These are phyloP conservation scores for Ambrosiella cleistominuta DNA, from an alignment of 2,329 filamentous ascomycete species.

Conservation along the genomic window DNA sequence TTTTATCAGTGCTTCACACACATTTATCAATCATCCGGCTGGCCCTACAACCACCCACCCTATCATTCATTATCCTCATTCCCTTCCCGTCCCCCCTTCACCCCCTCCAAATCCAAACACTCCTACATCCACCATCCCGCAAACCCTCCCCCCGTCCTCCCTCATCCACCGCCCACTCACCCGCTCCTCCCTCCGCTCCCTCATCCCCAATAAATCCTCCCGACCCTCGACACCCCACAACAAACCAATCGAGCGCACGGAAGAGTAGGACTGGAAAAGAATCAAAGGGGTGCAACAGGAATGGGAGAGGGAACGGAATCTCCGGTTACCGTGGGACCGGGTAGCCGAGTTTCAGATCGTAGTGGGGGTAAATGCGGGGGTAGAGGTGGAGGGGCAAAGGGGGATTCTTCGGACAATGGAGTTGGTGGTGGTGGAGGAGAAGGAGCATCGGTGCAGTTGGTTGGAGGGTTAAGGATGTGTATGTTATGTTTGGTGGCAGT, in stretches of 20 bases:
- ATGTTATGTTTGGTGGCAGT: neutral
- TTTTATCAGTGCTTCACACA: neutral
- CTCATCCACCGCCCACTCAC: too few relatives aligned
- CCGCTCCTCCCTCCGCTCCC: neutral
- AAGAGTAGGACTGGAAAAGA: neutral
- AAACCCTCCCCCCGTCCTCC: neutral
- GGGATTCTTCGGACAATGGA: constrained; percentile 7
- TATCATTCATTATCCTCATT: neutral
- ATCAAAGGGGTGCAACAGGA: neutral
- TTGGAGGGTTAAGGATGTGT: neutral
- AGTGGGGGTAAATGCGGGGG: neutral
- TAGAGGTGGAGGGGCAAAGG: neutral
- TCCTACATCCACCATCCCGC: neutral
- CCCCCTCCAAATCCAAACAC: neutral
- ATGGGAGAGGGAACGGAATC: neutral
- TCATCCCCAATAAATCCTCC: neutral
- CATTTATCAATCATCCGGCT: neutral
- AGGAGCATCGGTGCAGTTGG: too few relatives aligned
- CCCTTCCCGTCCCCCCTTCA: neutral
- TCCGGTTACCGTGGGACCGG: constrained; percentile 4
- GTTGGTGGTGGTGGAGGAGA: constrained; percentile 7
- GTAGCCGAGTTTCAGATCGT: constrained; percentile 7
- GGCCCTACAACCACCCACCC: neutral
- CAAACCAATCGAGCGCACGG: neutral
- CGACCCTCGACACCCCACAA: neutral